Conservation (phyloP, 768 basidiomycete species). For the Cystobasidium ongulense region DNA sequence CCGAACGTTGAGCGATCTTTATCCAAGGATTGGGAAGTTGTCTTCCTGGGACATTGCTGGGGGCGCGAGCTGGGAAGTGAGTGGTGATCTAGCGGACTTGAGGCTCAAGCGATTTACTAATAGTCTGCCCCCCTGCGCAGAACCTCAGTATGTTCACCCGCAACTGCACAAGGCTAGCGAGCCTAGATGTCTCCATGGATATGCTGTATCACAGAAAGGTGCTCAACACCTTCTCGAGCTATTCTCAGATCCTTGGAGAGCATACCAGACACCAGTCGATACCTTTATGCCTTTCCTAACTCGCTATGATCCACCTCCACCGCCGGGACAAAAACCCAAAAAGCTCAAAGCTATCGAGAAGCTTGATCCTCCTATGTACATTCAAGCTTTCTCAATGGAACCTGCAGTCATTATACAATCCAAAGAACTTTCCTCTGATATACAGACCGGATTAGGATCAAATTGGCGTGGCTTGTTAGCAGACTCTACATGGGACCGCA, state of each 20-base stretch:
- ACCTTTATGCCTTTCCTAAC: slow-evolving; percentile 37
- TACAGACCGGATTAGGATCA: slow-evolving; percentile 37
- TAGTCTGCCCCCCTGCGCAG: background rate
- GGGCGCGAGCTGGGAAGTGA: slow-evolving; percentile 37
- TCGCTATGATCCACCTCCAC: slow-evolving; percentile 2
- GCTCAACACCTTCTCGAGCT: slow-evolving; percentile 33
- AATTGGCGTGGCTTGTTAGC: slow-evolving; percentile 38
- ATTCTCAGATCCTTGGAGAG: slow-evolving; percentile 39
- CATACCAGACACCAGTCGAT: slow-evolving; percentile 42
- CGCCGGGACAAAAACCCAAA: background rate
- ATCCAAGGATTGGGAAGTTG: slow-evolving; percentile 37
- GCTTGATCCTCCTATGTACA: background rate
- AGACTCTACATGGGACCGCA: slow-evolving; percentile 38
- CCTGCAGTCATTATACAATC: slow-evolving; percentile 43
- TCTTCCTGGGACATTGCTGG: slow-evolving; percentile 41
- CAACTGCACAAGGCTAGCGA: slow-evolving; percentile 35
- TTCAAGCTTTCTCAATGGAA: slow-evolving; percentile 40
- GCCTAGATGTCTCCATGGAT: slow-evolving; percentile 42
- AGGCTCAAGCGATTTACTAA: background rate
- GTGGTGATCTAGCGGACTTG: background rate
- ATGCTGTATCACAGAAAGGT: slow-evolving; percentile 36
- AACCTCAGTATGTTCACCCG: slow-evolving; percentile 40
- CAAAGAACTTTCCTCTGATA: slow-evolving; percentile 40
- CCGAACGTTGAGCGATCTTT: slow-evolving; percentile 35
- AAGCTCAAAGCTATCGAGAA: background rate